A percentile compares a stretch with the other conserved stretches of the same genome.
These are phyloP conservation scores for Diaporthe sp. DNA, from an alignment of 2,329 filamentous ascomycete genomes.

Conservation along the genomic window DNA sequence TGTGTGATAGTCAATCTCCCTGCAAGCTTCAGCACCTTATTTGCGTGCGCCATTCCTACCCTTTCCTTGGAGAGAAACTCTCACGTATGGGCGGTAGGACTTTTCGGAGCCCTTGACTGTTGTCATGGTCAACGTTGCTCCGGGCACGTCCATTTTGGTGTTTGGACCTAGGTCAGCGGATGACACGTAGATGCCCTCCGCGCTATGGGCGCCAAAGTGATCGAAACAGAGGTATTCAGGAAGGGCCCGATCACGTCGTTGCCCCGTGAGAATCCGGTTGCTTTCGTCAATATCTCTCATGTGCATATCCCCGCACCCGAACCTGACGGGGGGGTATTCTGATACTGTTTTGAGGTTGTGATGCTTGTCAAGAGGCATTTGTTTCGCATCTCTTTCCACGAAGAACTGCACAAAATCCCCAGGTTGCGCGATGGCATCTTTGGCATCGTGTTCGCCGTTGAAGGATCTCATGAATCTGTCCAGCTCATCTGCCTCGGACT, in stretches of 20 bases:
- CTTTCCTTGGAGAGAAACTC: background rate
- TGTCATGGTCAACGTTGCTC: constrained; percentile 23
- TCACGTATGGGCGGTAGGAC: background rate
- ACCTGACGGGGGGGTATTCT: constrained; percentile 10
- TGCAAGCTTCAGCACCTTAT: background rate
- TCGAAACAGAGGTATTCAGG: constrained; percentile 4
- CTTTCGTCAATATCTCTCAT: constrained; percentile 17
- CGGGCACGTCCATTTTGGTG: constrained; percentile 45
- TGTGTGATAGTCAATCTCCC: background rate
- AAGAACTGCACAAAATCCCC: constrained; percentile 79
- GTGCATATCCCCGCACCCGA: constrained; percentile 38
- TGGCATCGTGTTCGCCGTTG: constrained; percentile 50
- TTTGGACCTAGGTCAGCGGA: constrained; percentile 41
- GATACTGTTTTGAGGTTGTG: constrained; percentile 26
- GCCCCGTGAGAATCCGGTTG: background rate
- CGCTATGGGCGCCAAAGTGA: constrained; percentile 40
- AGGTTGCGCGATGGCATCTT: constrained; percentile 71
- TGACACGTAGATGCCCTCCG: constrained; percentile 39
- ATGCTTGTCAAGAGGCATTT: constrained; percentile 40
- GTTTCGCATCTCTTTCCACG: constrained; percentile 52
- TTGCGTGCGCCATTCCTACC: background rate
- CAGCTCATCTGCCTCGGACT: constrained; percentile 65
- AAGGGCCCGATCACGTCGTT: background rate
- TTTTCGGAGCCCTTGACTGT: background rate
- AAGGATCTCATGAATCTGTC: constrained; percentile 67